These are phyloP conservation scores for Lachnellula subtilissima DNA, from an alignment of 2,329 filamentous ascomycete genomes.

Conservation along the genomic window DNA sequence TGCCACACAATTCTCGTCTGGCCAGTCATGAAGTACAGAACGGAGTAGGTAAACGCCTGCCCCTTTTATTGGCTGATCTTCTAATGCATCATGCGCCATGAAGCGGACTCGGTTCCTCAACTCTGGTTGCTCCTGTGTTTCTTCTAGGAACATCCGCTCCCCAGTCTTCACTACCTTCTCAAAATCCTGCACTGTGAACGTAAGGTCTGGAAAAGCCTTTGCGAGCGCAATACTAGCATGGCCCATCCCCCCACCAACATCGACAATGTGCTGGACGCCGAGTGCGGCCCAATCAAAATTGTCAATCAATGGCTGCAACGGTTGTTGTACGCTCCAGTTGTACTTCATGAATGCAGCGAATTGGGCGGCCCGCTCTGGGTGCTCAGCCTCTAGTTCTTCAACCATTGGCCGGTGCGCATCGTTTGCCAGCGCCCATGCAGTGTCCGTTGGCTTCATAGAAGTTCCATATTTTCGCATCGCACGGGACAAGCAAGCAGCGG, in stretches of 20 bases:
- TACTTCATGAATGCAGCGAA: constrained; percentile 9
- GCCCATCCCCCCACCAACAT: constrained; percentile 27
- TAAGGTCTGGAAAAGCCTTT: constrained; percentile 16
- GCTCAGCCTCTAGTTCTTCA: not conserved
- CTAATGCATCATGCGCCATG: not conserved
- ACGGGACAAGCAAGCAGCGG: constrained; percentile 12
- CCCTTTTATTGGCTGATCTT: not conserved
- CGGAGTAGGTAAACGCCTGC: not conserved
- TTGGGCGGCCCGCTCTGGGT: constrained; percentile 11
- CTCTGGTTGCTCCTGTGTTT: not conserved
- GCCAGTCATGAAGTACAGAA: not conserved
- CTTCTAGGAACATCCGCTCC: not conserved
- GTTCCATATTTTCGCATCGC: constrained; percentile 1
- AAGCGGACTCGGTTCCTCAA: not conserved
- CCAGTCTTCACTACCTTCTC: not conserved
- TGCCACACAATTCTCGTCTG: not conserved
- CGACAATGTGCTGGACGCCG: constrained; percentile 21
- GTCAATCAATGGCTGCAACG: constrained; percentile 17
- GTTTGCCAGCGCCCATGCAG: not conserved
- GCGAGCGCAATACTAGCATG: constrained; percentile 24
- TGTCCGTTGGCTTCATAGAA: not conserved
- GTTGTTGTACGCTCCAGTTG: not conserved
- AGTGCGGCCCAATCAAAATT: constrained; percentile 27
- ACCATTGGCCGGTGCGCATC: not conserved
- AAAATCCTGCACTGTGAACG: constrained; percentile 8